Evolutionary conservation across 2,329 filamentous ascomycete species (phyloP).

Genomic region (Aureobasidium sp.): DNA sequence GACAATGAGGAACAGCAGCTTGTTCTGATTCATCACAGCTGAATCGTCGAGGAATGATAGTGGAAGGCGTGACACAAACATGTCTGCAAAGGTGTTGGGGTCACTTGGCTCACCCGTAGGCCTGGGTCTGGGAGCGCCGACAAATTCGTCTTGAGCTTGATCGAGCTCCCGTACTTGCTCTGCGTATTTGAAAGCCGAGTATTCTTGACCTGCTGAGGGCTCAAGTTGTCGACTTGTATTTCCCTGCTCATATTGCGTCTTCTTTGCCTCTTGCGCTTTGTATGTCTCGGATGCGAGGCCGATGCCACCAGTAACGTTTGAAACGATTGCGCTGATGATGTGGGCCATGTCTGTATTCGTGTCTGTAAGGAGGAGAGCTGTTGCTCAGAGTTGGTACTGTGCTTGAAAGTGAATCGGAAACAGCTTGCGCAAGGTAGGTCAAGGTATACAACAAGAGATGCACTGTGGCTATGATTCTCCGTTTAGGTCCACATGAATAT

Average conservation of each 20-base stretch:
- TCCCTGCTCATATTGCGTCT: slow-evolving; percentile 6
- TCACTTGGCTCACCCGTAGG: slow-evolving; percentile 19
- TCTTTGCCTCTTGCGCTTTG: slow-evolving; percentile 24
- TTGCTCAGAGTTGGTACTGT: no score
- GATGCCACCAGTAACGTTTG: slow-evolving; percentile 23
- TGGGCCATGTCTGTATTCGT: neutral
- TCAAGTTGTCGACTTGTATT: slow-evolving; percentile 18
- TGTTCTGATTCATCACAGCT: neutral
- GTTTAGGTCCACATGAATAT: no score
- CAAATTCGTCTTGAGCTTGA: slow-evolving; percentile 20
- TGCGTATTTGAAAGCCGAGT: slow-evolving; percentile 15
- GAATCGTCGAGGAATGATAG: neutral
- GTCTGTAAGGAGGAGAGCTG: no score
- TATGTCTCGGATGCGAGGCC: slow-evolving; percentile 26
- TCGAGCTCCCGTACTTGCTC: slow-evolving; percentile 29
- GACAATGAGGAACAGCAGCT: slow-evolving; percentile 42
- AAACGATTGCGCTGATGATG: slow-evolving; percentile 13
- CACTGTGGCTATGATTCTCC: no score
- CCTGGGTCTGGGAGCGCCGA: neutral
- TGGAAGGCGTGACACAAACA: slow-evolving; percentile 19
- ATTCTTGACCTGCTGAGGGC: neutral
- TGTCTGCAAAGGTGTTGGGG: slow-evolving; percentile 19
- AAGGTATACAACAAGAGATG: no score
- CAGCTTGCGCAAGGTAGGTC: no score
- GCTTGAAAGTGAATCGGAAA: no score